Base-by-base conservation (phyloP, 176 grass and related monocot species). In the Neostapfia colusana region DNA sequence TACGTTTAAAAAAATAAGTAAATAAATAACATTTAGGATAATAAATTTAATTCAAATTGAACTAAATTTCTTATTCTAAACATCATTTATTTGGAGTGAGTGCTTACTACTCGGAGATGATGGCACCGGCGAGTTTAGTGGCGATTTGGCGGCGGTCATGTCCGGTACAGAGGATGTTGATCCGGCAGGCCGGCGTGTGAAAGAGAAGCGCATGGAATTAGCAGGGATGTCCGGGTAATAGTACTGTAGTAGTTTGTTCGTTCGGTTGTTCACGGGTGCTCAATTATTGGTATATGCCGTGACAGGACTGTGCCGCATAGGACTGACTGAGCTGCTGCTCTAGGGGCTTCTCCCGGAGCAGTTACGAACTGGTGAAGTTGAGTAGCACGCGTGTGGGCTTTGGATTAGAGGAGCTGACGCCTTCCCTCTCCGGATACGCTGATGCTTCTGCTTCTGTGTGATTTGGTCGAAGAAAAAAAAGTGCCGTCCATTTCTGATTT, bases 281-380 rank as follows among this genome's bases (percentile, higher is more conserved):
- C 70, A 75, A 85, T 80, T 74, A 74, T 74, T 80, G 69, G 58
- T 58, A 56, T 8, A 56, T 10, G 53, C 53, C 53, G n/a, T 23
- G n/a, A 56, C 53, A 56, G 8, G 53, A 56, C 45, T 16, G 18
- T 31, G 31, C 31, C 3, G 31, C 31, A 3, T 31, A 31, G 31
- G 31, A 31, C 31, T 31, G 3, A 31, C 31, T 31, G 31, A 31
- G 3, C 31, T 31, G 31, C 3, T 31, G 31, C 31, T 31, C 31
- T 31, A 31, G 2, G 31, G 31, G 31, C 46, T 50, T n/a, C 50
- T 53, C 17, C 18, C 6, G 50, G 17, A 53, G 50, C 49, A 51
- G 49, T 51, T 51, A 7, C 49, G 49, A n/a, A 17, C 17, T 7
- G 49, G 49, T 51, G 17, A 51, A n/a, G 44, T 46, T 2, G 13